Conservation (phyloP, 768 basidiomycete species). For the Suillus spraguei region DNA sequence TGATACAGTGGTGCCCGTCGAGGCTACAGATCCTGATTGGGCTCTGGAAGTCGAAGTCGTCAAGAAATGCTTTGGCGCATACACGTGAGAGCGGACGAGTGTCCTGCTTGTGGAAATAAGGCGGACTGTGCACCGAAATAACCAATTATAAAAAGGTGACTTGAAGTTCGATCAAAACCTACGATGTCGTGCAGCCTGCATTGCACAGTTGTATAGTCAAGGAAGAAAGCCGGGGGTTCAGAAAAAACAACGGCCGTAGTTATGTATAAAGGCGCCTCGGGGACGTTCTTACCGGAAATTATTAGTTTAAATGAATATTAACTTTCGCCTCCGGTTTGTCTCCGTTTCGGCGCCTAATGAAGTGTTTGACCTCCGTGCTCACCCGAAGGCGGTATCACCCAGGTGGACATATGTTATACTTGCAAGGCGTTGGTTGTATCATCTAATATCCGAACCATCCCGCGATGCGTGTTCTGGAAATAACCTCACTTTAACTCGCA, state of each 20-base stretch:
- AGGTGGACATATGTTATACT: not conserved
- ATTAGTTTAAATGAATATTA: not conserved
- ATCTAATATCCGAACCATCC: not conserved
- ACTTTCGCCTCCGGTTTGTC: not conserved
- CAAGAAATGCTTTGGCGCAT: not conserved
- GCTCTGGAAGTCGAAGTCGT: not conserved
- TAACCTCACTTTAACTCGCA: not conserved
- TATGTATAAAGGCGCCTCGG: not conserved
- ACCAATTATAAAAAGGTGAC: not conserved
- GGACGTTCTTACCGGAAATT: not conserved
- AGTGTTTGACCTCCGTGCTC: not conserved
- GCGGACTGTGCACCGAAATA: not conserved
- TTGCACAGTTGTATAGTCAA: not conserved
- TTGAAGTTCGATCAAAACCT: not conserved
- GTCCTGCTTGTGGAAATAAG: conserved; percentile 1
- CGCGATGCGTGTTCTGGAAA: not conserved
- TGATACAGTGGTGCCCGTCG: conserved; percentile 1
- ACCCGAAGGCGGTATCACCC: not conserved
- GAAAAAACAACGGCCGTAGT: not conserved
- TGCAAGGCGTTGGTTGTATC: too few species aligned
- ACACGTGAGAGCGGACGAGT: conserved; percentile 8
- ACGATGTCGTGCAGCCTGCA: conserved; percentile 9
- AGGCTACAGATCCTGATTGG: conserved; percentile 3
- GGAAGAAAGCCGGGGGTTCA: not conserved
- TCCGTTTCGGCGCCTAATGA: conserved; percentile 3